Base-by-base conservation (phyloP, 2,329 filamentous ascomycete genomes). In the Alternaria ethzedia region DNA sequence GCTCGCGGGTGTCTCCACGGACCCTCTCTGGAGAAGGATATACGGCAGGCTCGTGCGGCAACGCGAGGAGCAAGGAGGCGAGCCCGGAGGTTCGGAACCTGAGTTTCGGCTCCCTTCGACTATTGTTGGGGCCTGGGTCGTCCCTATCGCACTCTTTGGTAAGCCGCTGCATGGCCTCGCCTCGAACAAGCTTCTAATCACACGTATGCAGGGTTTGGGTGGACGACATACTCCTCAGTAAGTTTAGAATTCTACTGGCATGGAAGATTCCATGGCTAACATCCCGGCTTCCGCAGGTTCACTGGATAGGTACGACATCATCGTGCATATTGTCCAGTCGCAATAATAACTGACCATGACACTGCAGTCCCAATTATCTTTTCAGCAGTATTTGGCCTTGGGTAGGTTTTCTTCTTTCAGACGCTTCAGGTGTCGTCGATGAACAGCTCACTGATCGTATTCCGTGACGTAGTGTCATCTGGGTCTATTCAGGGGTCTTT, bases 401-500 rank as follows among this genome's bases (percentile, higher is more conserved):
- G 82, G 80, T 82, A 75, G 76, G 62, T 52, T 54, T 44, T 21
- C 63, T 64, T 45, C n/a, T 68, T 75, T 50, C 25, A 63, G 62
- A 54, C n/a, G 25, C 52, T 71, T 66, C 57, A 70, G 51, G 63
- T 70, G 69, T 63, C 67, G 69, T 73, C 7, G 60, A 72, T 68
- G 26, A 68, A 64, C 36, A 68, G 63, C 43, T 77, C 73, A 64
- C 77, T 79, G 73, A 80, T 72, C 67, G 68, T 62, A 15, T 32
- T 56, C 45, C 64, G 73, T 72, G 57, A 63, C 55, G 47, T 69
- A 93, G 91, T 56, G 90, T 88, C 57, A 86, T 97, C 64, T 86
- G 96, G 61, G 88, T 91, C 28, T 97, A 93, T 80, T 90, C 88
- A 60, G 93, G 93, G 56, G 88, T 96, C 69, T 97, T 97, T 79